phyloP scores from a whole-genome alignment of 1,284 basidiomycete species.

The Trichosporon sp. region DNA sequence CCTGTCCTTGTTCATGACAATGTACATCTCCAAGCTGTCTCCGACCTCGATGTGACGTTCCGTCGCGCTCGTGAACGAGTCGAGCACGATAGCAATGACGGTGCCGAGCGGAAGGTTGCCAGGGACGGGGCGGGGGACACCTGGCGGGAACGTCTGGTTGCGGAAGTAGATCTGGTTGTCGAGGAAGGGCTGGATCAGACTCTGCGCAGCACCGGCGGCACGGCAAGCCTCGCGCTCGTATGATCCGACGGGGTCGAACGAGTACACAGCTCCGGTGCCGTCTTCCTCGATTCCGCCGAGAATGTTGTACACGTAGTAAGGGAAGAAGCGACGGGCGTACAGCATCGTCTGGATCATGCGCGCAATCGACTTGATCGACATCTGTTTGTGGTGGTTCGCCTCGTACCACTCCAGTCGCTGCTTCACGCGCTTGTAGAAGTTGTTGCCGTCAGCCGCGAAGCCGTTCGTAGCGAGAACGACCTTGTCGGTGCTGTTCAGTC shows the following conservation, averaged over 20 bases:
- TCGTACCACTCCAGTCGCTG: conserved; percentile 95
- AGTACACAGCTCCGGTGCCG: conserved; percentile 89
- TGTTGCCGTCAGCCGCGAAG: conserved; percentile 90
- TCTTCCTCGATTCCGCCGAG: conserved; percentile 90
- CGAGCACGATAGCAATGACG: conserved; percentile 79
- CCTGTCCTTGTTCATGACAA: conserved; percentile 68
- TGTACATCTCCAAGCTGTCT: conserved; percentile 83
- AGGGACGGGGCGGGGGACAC: conserved; percentile 59
- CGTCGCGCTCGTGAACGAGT: conserved; percentile 75
- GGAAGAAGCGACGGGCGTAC: conserved; percentile 88
- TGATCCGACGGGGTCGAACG: conserved; percentile 91
- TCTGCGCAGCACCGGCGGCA: conserved; percentile 84
- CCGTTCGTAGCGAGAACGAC: conserved; percentile 89
- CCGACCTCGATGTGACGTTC: conserved; percentile 97
- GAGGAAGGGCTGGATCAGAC: conserved; percentile 87
- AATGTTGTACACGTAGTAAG: conserved; percentile 93
- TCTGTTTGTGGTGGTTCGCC: conserved; percentile 87
- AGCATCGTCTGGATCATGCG: conserved; percentile 94
- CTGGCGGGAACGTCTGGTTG: conserved; percentile 59
- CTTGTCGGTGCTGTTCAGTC: conserved; percentile 67
- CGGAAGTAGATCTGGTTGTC: conserved; percentile 99
- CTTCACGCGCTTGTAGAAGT: conserved; percentile 90
- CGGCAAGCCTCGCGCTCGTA: conserved; percentile 93
- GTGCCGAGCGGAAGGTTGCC: conserved; percentile 70
- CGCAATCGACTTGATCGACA: conserved; percentile 85